Evolutionary conservation across 345 rosid genomes (phyloP).

Genomic region (Aethionema arabicum): DNA sequence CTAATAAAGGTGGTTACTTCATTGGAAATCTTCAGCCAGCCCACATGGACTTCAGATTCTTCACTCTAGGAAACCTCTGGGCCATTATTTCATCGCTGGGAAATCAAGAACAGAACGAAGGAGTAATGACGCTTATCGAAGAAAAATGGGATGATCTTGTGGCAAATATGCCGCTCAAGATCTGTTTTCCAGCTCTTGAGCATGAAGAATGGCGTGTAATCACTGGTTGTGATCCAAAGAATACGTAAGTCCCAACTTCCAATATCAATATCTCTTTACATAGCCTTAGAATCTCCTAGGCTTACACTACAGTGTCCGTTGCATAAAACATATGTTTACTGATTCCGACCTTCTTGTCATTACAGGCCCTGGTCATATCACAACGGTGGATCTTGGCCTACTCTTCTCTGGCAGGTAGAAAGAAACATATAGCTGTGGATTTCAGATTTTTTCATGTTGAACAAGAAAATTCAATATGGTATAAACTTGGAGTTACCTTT

Average conservation of each 20-base stretch:
- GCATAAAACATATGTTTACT: not conserved
- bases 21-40: conserved; percentile 94
- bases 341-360: conserved; percentile 5
- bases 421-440: not conserved
- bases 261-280: too few species aligned
- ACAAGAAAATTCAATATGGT: too few species aligned
- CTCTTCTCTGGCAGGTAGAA: conserved; percentile 89
- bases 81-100: conserved; percentile 71
- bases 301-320: not conserved
- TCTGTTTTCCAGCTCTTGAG: conserved; percentile 88
- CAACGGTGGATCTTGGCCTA: conserved; percentile 99
- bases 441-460: not conserved
- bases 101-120: conserved; percentile 67
- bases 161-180: conserved; percentile 93
- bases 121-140: conserved; percentile 69
- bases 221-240: conserved; percentile 98
- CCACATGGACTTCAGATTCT: conserved; percentile 98
- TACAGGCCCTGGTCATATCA: conserved; percentile 98
- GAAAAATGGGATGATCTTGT: conserved; percentile 93
- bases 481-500: too few species aligned
- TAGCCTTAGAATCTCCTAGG: conserved; percentile 1
- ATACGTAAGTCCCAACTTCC: conserved; percentile 59
- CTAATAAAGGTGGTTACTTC: conserved; percentile 84
- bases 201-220: conserved; percentile 90
- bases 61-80: conserved; percentile 96